Conservation (phyloP, 2,329 filamentous ascomycete genomes). For the Cladosporium sp. region DNA sequence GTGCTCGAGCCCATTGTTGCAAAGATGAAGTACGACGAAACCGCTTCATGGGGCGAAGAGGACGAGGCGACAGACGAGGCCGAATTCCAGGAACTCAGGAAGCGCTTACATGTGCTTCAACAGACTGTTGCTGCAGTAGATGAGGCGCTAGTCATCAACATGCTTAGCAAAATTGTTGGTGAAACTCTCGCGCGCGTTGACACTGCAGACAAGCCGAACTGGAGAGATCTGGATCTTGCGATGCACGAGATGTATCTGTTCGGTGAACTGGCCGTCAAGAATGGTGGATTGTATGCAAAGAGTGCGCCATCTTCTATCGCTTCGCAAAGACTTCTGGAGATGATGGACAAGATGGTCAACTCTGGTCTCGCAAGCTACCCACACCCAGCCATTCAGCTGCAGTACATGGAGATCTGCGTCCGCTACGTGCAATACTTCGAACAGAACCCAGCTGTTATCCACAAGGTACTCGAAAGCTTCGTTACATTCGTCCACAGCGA, state of each 20-base stretch:
- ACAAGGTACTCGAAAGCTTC: slow-evolving; percentile 86
- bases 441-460: slow-evolving; percentile 76
- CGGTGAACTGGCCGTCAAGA: slow-evolving; percentile 88
- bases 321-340: slow-evolving; percentile 77
- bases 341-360: slow-evolving; percentile 96
- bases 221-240: slow-evolving; percentile 92
- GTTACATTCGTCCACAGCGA: slow-evolving; percentile 86
- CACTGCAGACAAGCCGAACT: slow-evolving; percentile 77
- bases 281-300: slow-evolving; percentile 83
- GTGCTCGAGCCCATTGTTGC: slow-evolving; percentile 88
- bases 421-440: slow-evolving; percentile 94
- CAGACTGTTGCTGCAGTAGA: slow-evolving; percentile 90
- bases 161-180: slow-evolving; percentile 83
- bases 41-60: slow-evolving; percentile 87
- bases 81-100: slow-evolving; percentile 92
- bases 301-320: slow-evolving; percentile 77
- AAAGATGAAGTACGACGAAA: slow-evolving; percentile 98
- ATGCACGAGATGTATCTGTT: slow-evolving; percentile 95
- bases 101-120: slow-evolving; percentile 85
- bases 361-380: slow-evolving; percentile 83
- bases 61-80: slow-evolving; percentile 96
- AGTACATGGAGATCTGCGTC: slow-evolving; percentile 98
- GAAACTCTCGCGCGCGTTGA: slow-evolving; percentile 82
- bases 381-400: slow-evolving; percentile 87
- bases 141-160: slow-evolving; percentile 83